Evolutionary conservation across 2,329 filamentous ascomycete species (phyloP).

Genomic region (Venturia oleaginea): DNA sequence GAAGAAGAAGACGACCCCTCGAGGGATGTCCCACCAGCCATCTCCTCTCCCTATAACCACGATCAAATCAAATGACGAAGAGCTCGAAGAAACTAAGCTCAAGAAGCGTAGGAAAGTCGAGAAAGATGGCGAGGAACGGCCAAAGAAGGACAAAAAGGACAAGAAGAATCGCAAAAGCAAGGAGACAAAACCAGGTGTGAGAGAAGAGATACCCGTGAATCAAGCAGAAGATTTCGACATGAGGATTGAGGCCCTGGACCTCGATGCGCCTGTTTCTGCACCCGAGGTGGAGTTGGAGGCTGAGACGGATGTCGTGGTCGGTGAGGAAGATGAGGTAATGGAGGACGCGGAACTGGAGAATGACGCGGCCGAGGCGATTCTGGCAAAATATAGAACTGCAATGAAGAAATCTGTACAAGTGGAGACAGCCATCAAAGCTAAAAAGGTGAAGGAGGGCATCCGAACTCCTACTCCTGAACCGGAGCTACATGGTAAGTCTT

Average conservation of each 20-base stretch:
- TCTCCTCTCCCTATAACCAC: background rate
- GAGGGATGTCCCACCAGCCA: background rate
- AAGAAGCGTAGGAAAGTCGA: background rate
- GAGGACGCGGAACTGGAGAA: conserved; percentile 23
- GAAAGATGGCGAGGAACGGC: background rate
- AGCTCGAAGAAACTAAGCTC: background rate
- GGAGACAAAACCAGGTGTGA: conserved; percentile 10
- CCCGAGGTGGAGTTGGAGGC: background rate
- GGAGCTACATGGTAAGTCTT: conserved; percentile 46
- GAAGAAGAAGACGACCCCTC: conserved; percentile 1
- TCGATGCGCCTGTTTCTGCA: background rate
- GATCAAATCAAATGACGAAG: background rate
- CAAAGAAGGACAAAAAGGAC: background rate
- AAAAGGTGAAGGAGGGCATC: conserved; percentile 19
- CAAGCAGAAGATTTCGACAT: background rate
- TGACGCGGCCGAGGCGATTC: conserved; percentile 22
- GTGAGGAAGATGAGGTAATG: conserved; percentile 19
- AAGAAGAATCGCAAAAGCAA: conserved; percentile 22
- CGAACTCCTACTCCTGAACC: conserved; percentile 18
- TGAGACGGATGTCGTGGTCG: conserved; percentile 14
- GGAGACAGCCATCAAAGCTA: conserved; percentile 12
- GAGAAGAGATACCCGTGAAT: conserved; percentile 14
- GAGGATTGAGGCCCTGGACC: background rate
- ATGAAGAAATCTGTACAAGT: conserved; percentile 25
- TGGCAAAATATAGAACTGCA: conserved; percentile 34